These are phyloP conservation scores for Amanita pallidorosea DNA, from an alignment of 768 basidiomycete species.

Conservation along the genomic window DNA sequence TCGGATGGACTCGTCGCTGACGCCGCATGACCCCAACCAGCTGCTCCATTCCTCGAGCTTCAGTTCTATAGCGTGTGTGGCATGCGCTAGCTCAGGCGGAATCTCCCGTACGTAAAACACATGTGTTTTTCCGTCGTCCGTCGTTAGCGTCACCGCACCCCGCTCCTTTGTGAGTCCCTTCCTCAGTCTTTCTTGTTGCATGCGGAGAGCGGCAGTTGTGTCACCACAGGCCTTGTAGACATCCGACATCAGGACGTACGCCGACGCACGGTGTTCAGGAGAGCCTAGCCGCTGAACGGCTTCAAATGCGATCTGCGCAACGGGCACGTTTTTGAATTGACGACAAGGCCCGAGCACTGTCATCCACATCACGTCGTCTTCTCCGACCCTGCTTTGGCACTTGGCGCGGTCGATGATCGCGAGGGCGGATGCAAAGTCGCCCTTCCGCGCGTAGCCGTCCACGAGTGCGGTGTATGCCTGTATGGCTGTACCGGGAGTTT, in stretches of 20 bases:
- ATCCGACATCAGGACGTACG: constrained; percentile 15
- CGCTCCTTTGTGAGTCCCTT: constrained; percentile 13
- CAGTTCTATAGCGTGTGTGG: constrained; percentile 11
- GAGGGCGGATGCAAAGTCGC: constrained; percentile 15
- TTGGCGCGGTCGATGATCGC: constrained; percentile 15
- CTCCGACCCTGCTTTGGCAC: constrained; percentile 12
- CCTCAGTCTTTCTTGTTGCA: constrained; percentile 12
- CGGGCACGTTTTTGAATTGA: constrained; percentile 14
- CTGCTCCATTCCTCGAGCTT: constrained; percentile 15
- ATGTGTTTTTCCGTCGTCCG: constrained; percentile 15
- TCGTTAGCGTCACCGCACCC: constrained; percentile 13
- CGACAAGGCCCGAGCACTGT: constrained; percentile 15
- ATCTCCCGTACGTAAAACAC: constrained; percentile 15
- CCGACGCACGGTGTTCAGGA: constrained; percentile 14
- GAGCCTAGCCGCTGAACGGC: constrained; percentile 14
- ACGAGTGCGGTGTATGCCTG: constrained; percentile 15
- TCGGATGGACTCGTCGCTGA: constrained; percentile 15
- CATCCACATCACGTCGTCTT: constrained; percentile 16
- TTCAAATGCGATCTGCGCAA: constrained; percentile 14
- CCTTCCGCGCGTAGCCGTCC: constrained; percentile 12
- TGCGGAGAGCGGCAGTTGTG: constrained; percentile 11
- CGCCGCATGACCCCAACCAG: constrained; percentile 11
- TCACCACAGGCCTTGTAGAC: constrained; percentile 14
- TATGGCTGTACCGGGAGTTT: constrained; percentile 10
- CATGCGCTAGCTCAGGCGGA: constrained; percentile 12